Base-by-base conservation (phyloP, 148 eudicot genomes). In the Drosera capensis region DNA sequence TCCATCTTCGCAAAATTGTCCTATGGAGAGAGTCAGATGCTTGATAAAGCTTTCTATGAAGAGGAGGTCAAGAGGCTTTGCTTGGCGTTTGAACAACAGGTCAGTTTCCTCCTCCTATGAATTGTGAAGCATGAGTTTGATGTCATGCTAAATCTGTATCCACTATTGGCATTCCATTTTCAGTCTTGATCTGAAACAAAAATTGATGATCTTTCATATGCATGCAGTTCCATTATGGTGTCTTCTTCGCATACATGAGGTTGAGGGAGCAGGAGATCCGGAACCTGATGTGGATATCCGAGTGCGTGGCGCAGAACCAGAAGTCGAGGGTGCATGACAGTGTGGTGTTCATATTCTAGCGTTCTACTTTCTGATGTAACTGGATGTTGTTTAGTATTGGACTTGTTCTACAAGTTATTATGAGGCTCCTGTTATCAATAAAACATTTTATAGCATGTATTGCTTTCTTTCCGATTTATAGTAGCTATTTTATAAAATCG, bases 261-360 rank as follows among this genome's bases (percentile, higher is more conserved):
- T 56, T 88, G 64, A 77, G 73, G 74, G 96, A 88, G 75, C 96
- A 88, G 68, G 96, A 88, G 75, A 88, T 88, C 68, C 68, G 96
- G 66, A 88, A 88, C 66, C 65, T 88, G 66, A 83, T 88, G 96
- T 88, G 96, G 96, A 88, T 88, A 61, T 88, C 96, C 1, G 96
- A 88, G 59, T 88, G 96, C 39, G 96, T 88, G 58, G 94, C 94
- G 20, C 96, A 88, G 59, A 83, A 83, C 80, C 96, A 88, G 62
- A 88, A 88, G 60, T 74, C 96, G 11, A 55, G 96, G 55, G 96
- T 88, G 14, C 96, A 88, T n/a, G 94, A 88, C 61, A 88, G 96
- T 22, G 96, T 88, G 25, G 96, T 88, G 59, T 79, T 83, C 69
- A 88, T 80, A 53, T 88, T 88, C 71, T 88, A 82, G 38, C n/a